Percentiles rank a stretch among this genome's conserved stretches.
Evolutionary conservation across 2,329 filamentous ascomycete species (phyloP).

Genomic region (Zasmidium cellare): DNA sequence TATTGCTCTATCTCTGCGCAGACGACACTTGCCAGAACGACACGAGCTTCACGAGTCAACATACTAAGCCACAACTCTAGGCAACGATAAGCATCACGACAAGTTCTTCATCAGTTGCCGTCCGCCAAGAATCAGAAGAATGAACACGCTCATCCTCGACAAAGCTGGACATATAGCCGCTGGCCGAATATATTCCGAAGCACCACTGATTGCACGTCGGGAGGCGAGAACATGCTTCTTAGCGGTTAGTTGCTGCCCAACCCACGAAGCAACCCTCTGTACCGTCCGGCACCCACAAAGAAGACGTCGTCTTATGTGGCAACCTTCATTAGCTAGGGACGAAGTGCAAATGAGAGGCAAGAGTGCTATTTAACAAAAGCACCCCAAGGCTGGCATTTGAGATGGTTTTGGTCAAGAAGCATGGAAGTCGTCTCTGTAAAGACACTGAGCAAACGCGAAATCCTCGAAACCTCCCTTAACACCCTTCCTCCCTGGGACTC

Average conservation of each 20-base stretch:
- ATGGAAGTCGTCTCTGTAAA: not conserved
- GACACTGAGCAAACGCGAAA: not conserved
- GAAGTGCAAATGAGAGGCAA: too few relatives aligned
- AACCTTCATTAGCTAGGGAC: too few relatives aligned
- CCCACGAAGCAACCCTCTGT: not conserved
- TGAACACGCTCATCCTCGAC: not conserved
- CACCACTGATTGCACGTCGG: not conserved
- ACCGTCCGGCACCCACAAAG: too few relatives aligned
- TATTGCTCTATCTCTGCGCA: not conserved
- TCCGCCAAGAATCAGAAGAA: not conserved
- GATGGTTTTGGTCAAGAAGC: too few relatives aligned
- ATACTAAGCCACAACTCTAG: not conserved
- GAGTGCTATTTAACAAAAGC: too few relatives aligned
- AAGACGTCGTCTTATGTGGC: too few relatives aligned
- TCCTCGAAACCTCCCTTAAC: not conserved
- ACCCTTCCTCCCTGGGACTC: not conserved
- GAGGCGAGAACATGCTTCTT: not conserved
- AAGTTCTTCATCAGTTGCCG: not conserved
- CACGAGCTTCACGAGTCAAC: not conserved
- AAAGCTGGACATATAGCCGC: not conserved
- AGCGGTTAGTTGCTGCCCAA: not conserved
- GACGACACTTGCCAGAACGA: not conserved
- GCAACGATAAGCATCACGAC: not conserved
- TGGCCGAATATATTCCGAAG: not conserved
- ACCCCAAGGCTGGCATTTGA: too few relatives aligned